Base-by-base conservation (phyloP, 441 rosid genomes). In the Erysimum cheiri region DNA sequence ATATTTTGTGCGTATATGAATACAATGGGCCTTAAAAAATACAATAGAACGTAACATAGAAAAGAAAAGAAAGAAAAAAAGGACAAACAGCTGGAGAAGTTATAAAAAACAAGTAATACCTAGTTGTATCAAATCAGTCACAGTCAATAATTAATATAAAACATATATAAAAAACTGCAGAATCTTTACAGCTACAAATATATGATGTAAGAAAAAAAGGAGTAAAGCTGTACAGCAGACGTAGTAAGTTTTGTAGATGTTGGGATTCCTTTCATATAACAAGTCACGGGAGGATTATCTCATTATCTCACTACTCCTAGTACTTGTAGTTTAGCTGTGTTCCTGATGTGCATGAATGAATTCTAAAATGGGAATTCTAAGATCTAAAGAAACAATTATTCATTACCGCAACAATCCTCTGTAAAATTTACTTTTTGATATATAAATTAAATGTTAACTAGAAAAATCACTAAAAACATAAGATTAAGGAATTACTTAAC, bases 61-160 rank as follows among this genome's bases (percentile, higher is more conserved):
- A 15, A 15, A 44, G 6, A 40, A n/a, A 22, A n/a, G n/a, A n/a
- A n/a, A n/a, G n/a, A 13, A 8, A 5, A 12, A 60, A 32, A 11
- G 41, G 40, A 28, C 56, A 60, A 74, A 35, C 56, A 73, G 57
- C 63, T 74, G 56, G 64, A 28, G 47, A 73, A 74, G 73, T 43
- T 53, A 60, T 35, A 11, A 19, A 57, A 67, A 68, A 74, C 73
- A 68, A 74, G 73, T 74, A 60, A 74, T 74, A 53, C 78, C 69
- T 50, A 53, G 52, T 67, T 67, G 59, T 60, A 60, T 74, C 73
- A 67, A 60, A 56, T 67, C 78, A 60, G 78, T 74, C 78, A 67
- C 64, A 60, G 36, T 67, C 73, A 39, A 41, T 60, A 3, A 50
- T 58, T n/a, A n/a, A 19, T 19, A 58, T 6, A n/a, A 0, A 56